Evolutionary conservation across 1,284 basidiomycete genomes (phyloP), one percentile per base, ranked within the genome.

Genomic region (Apiotrichum porosum): DNA sequence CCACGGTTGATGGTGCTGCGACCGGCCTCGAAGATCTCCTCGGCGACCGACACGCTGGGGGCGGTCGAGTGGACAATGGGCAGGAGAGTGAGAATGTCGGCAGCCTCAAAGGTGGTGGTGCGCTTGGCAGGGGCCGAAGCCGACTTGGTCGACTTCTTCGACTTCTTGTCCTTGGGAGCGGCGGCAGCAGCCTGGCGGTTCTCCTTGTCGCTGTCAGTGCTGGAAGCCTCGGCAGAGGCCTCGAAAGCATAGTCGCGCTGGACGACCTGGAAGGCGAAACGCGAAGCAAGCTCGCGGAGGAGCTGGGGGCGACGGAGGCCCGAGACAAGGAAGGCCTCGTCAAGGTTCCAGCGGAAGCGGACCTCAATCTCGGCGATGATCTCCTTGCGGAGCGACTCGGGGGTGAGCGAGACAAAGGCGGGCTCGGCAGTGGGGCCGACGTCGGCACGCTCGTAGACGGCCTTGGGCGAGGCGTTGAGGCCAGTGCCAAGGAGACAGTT

Each of bases 1-100:
- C 78, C 78, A 19, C 76, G 75, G 58, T 71, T 70, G 61, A 81
- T 74, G 37, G 75, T 76, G 42, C 71, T 68, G 38, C 76, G 70
- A 24, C 79, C 80, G 28, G 75, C 75, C 52, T 77, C 76, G 49
- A 81, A 77, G 18, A 77, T 74, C 58, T 81, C 78, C 51, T 80
- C 79, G 21, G 77, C 77, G 30, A 80, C 68, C 14, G 71, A 54
- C 51, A 75, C 75, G 26, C 73, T 69, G 36, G 77, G 76, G 22
- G 75, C 75, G 19, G 77, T 76, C 26, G 75, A 72, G 62, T 78
- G 78, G 61, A 80, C 69, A 36, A 80, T 57, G 1, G 80, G 80
- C 22, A 77, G 62, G 43, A 80, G 56, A 47, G 77, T 76, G 48
- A 81, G 66, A 17, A 81, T 65, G 54, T 81, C 80, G 31, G 72